Base-by-base conservation (phyloP, 371 early-diverging fungal genomes). In the Umbelopsis sp. region DNA sequence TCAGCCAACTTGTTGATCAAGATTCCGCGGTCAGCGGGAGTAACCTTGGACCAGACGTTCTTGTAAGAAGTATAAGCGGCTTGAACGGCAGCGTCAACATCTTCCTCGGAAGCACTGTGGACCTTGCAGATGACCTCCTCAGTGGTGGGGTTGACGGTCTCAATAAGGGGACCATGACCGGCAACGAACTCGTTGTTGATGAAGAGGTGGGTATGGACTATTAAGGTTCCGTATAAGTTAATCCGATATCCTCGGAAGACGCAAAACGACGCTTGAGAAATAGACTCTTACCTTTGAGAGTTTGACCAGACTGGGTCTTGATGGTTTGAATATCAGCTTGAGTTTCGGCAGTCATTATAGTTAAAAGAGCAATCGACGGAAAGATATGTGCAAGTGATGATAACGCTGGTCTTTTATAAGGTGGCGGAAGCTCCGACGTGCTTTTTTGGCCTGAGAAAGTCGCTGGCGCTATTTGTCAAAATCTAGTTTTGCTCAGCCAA, bases 101-200 rank as follows among this genome's bases (percentile, higher is more conserved):
- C 96, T 24, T 78, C 82, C 51, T 85, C 86, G 41, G 80, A 74
- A 50, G 89, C 94, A 69, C 94, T 92, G 63, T 86, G 82, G 12
- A 96, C 89, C n/a, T 77, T 75, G 64, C 87, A 88, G 68, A 94
- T 87, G 6, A 87, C 83, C 50, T 90, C 84, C 65, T 90, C 93
- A 25, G 85, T 92, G 48, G 87, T 86, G 64, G 94, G 93, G 75
- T 91, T 92, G 73, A 86, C 79, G 9, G 88, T 79, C 44, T 81
- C 81, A 63, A 79, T 80, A 44, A 84, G 73, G 37, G 84, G 78
- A 32, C 89, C 87, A 24, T 85, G 70, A 18, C 92, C 86, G 51
- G 88, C 81, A 37, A 90, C 90, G 76, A 92, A 93, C 68, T 87
- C 81, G 73, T 87, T 87, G 76, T 91, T 89, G 80, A 92, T 92